Evolutionary conservation across 495 filamentous ascomycete genomes (phyloP), one percentile per base, ranked within the genome.

Genomic region (Tuber aestivum): DNA sequence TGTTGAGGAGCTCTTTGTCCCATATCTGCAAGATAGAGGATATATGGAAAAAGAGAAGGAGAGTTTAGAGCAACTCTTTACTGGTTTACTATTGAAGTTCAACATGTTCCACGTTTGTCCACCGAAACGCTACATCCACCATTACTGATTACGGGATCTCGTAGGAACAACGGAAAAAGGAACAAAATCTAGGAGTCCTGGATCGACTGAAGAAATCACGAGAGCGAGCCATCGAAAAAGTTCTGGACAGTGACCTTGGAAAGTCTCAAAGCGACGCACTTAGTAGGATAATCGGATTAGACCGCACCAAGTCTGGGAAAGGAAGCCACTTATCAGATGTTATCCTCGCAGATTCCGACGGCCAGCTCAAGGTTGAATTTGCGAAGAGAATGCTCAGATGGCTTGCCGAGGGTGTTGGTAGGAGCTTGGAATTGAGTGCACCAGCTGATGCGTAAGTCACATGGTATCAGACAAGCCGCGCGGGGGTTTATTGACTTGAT

Each of bases 381-480:
- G 91, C 94, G 37, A 98, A 98, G 84, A 89, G 95, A 70, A 98
- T 99, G 94, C 87, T 99, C 44, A 97, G 92, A 80, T 99, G 96
- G 96, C 87, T 99, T 41, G 95, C 96, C 41, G 96, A 99, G 85
- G 94, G 92, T 73, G 94, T 99, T 71, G 92, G 95, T n/a, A 87
- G 96, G 77, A 92, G 93, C 0, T 87, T 99, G 42, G 96, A 99
- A 82, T 87, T 99, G 65, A 92, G 91, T 45, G 91, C 92, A 37
- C 90, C 89, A 69, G 92, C 88, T 77, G 96, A 98, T 77, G 97
- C 93, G 16, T 81, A 78, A 71, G 76, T 35, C 72, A 35, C 27
- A 32, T 20, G 18, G 18, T 65, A 35, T 27, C 27, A 35, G 14
- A 8, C 45, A 16, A 73, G 21, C 71, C 41, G 35, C 14, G 32